Conservation (phyloP, 2,329 filamentous ascomycete genomes). For the Ascochyta rabiei region DNA sequence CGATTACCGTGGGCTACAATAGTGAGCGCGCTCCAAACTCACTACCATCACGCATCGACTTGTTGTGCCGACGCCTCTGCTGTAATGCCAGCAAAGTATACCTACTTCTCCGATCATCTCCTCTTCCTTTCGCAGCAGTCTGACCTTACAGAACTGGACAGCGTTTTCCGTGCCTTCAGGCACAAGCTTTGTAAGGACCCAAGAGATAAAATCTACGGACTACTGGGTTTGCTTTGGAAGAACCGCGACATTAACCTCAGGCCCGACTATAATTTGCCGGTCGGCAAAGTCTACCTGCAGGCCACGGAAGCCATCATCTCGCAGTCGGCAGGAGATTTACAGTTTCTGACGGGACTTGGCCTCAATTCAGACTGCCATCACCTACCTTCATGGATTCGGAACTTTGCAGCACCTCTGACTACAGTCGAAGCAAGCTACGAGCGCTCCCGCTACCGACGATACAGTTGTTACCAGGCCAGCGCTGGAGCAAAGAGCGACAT, state of each 20-base stretch:
- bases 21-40: neutral
- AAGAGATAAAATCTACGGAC: constrained; percentile 5
- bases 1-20: neutral
- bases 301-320: neutral
- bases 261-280: neutral
- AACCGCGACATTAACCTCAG: neutral
- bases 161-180: neutral
- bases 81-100: constrained; percentile 1
- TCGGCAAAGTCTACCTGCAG: neutral
- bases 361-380: neutral
- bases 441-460: neutral
- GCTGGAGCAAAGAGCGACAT: neutral
- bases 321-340: neutral
- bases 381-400: constrained; percentile 3
- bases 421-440: constrained; percentile 1
- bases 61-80: neutral
- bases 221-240: neutral
- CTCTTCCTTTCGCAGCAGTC: neutral
- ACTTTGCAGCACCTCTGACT: neutral
- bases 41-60: neutral
- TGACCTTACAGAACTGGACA: neutral
- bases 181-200: constrained; percentile 10
- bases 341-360: neutral
- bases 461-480: neutral
- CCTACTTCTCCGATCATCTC: constrained; percentile 1